These are phyloP conservation scores for Xylaria longipes DNA, from an alignment of 495 filamentous ascomycete species.

Conservation along the genomic window DNA sequence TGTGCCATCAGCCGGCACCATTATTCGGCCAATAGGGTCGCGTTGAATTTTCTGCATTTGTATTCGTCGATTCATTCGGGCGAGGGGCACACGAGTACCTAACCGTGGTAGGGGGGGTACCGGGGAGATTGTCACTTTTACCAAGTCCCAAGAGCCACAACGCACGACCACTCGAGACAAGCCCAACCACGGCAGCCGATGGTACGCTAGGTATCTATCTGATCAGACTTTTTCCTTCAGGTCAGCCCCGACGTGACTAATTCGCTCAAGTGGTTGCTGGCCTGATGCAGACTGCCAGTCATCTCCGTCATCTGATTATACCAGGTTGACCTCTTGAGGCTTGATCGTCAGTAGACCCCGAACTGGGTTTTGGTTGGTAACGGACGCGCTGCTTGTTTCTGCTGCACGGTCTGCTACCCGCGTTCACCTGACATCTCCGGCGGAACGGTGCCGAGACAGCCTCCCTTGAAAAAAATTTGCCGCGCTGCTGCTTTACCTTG, in stretches of 20 bases:
- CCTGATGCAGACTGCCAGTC: conserved; percentile 24
- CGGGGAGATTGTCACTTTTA: conserved; percentile 10
- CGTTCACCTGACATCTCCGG: conserved; percentile 25
- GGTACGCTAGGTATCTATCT: conserved; percentile 22
- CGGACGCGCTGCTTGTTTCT: background rate
- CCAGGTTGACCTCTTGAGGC: conserved; percentile 20
- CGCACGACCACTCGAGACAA: conserved; percentile 12
- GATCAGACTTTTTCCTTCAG: conserved; percentile 21
- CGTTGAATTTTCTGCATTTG: conserved; percentile 17
- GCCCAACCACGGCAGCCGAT: conserved; percentile 21
- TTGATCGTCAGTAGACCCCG: conserved; percentile 21
- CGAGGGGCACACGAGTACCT: conserved; percentile 22
- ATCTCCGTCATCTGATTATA: conserved; percentile 29
- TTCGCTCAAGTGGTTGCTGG: conserved; percentile 23
- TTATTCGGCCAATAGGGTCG: conserved; percentile 25
- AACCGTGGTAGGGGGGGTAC: conserved; percentile 1
- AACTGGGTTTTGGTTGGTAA: conserved; percentile 14
- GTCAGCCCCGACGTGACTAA: conserved; percentile 27
- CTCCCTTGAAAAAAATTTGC: background rate
- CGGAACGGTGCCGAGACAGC: conserved; percentile 14
- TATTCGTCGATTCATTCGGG: conserved; percentile 22
- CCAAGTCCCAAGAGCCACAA: conserved; percentile 8
- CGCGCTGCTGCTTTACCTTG: conserved; percentile 15
- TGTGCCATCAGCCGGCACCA: conserved; percentile 24
- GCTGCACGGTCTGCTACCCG: conserved; percentile 17